Conservation (phyloP, 176 grass and related monocot species). For the Triticum dicoccoides region DNA sequence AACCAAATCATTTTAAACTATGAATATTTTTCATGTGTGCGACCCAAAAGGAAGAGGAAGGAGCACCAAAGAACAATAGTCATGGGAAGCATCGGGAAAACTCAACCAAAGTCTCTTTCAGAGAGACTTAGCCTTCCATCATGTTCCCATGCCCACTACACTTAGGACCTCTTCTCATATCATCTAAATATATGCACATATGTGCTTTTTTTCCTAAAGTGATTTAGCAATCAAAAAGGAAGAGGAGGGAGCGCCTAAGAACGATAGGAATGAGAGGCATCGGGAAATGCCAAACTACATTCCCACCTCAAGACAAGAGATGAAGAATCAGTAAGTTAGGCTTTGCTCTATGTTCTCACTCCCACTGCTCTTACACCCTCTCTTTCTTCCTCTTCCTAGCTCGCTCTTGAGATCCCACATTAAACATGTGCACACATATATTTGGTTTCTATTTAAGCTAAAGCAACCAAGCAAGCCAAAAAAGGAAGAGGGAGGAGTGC, state of each 20-base stretch:
- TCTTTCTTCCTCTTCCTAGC: no score
- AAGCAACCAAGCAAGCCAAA: background rate
- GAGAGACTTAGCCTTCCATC: constrained; percentile 12
- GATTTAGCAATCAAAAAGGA: background rate
- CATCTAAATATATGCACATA: background rate
- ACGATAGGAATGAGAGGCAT: no score
- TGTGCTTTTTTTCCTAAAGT: background rate
- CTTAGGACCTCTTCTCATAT: constrained; percentile 11
- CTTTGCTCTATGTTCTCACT: no score
- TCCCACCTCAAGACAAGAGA: no score
- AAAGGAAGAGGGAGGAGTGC: background rate
- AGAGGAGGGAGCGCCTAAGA: constrained; percentile 3
- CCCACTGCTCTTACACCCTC: background rate
- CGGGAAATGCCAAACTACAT: no score
- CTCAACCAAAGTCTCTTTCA: background rate
- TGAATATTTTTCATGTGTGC: no score
- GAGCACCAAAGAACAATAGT: constrained; percentile 14
- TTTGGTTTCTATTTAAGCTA: no score
- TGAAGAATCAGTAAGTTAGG: no score
- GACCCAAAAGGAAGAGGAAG: background rate
- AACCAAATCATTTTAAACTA: no score
- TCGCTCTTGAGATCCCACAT: no score
- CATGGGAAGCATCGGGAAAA: constrained; percentile 29
- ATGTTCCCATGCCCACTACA: constrained; percentile 23
- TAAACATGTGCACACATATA: no score